Evolutionary conservation across 345 rosid species (phyloP).

Genomic region (Linum usitatissimum): DNA sequence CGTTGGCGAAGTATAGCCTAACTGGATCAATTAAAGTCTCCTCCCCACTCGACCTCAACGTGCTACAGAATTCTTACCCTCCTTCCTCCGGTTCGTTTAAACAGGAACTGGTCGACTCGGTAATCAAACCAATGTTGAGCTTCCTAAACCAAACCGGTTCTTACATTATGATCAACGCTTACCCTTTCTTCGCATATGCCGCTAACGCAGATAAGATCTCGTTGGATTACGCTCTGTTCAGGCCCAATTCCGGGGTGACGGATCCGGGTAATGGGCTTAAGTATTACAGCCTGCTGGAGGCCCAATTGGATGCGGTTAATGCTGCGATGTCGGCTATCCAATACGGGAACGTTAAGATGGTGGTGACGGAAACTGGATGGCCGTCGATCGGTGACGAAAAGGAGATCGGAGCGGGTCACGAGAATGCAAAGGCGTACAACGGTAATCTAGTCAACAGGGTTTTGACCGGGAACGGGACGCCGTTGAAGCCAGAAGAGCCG

Average conservation of each 20-base stretch:
- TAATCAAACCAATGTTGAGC: conserved; percentile 66
- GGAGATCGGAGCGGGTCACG: conserved; percentile 13
- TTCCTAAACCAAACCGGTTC: conserved; percentile 89
- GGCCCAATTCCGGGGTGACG: conserved; percentile 81
- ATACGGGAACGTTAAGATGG: conserved; percentile 50
- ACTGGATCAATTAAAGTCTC: conserved; percentile 55
- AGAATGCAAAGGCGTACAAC: conserved; percentile 78
- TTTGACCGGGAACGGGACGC: conserved; percentile 82
- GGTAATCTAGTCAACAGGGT: conserved; percentile 77
- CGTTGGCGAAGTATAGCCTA: conserved; percentile 46
- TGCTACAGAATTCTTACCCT: conserved; percentile 71
- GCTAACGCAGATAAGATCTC: conserved; percentile 84
- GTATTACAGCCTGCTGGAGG: conserved; percentile 77
- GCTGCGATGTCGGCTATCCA: conserved; percentile 75
- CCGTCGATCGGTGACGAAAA: neutral
- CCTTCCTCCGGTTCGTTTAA: conserved; percentile 86
- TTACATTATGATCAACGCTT: conserved; percentile 75
- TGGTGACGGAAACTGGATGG: conserved; percentile 29
- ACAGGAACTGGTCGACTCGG: conserved; percentile 51
- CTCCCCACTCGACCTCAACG: conserved; percentile 78
- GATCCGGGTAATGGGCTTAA: conserved; percentile 75
- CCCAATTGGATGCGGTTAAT: conserved; percentile 91
- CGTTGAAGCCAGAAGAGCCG: conserved; percentile 63
- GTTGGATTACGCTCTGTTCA: conserved; percentile 69
- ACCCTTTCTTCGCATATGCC: conserved; percentile 90